A percentile compares a stretch with the other conserved stretches of the same genome.
Evolutionary conservation across 2,329 filamentous ascomycete genomes (phyloP).

Genomic region (Thelonectria discophora): DNA sequence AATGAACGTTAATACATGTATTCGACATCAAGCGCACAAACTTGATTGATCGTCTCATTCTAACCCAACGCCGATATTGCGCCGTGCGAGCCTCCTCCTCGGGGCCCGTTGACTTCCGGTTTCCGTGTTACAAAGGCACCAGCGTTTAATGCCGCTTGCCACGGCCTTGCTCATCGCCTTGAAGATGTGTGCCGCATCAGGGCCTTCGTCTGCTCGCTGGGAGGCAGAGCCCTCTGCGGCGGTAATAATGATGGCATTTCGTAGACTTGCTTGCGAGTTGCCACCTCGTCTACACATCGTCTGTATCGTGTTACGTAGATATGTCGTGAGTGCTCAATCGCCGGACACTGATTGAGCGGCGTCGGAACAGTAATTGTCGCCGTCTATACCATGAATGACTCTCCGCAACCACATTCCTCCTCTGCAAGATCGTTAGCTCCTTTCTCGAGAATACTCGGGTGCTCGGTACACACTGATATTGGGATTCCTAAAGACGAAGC

Average conservation of each 20-base stretch:
- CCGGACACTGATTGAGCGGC: slow-evolving; percentile 1
- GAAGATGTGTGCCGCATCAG: background rate
- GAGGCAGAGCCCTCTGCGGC: slow-evolving; percentile 1
- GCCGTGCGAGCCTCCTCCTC: slow-evolving; percentile 20
- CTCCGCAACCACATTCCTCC: slow-evolving; percentile 94
- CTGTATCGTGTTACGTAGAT: slow-evolving; percentile 29
- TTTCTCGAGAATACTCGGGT: background rate
- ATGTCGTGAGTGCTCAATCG: slow-evolving; percentile 13
- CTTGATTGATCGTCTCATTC: slow-evolving; percentile 27
- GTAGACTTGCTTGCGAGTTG: background rate
- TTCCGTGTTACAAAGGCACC: slow-evolving; percentile 34
- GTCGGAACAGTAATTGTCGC: background rate
- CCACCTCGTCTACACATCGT: slow-evolving; percentile 21
- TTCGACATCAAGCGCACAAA: slow-evolving; percentile 23
- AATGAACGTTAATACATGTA: slow-evolving; percentile 30
- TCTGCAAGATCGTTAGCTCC: slow-evolving; percentile 65
- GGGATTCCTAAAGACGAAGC: slow-evolving; percentile 95
- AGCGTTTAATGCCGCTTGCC: slow-evolving; percentile 28
- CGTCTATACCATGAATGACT: slow-evolving; percentile 85
- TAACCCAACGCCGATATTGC: slow-evolving; percentile 43
- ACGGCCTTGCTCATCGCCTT: slow-evolving; percentile 25
- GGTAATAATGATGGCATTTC: background rate
- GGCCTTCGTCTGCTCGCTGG: background rate
- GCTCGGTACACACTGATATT: slow-evolving; percentile 87
- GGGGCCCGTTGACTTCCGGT: slow-evolving; percentile 19